Conservation (phyloP, 1,284 basidiomycete species). For the Pyrrhoderma lamaoense region DNA sequence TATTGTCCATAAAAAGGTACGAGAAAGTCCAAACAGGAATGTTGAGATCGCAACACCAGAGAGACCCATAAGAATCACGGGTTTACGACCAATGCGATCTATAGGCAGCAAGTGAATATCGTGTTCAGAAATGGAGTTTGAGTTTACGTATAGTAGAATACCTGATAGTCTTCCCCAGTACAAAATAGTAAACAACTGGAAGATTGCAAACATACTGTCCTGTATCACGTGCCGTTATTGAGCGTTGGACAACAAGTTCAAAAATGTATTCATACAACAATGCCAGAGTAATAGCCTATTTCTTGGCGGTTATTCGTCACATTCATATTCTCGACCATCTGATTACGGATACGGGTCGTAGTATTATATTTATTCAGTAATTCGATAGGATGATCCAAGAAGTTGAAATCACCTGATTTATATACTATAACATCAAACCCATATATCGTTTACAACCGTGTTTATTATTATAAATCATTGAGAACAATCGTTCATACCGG, state of each 20-base stretch:
- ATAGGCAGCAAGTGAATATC: not conserved
- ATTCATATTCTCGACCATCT: slow-evolving; percentile 25
- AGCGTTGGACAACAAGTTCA: not conserved
- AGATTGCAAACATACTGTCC: slow-evolving; percentile 26
- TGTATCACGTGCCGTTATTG: too few relatives aligned
- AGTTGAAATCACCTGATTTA: slow-evolving; percentile 20
- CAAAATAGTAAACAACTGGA: slow-evolving; percentile 25
- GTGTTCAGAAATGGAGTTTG: not conserved
- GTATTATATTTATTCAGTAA: too few relatives aligned
- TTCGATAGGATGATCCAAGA: not conserved
- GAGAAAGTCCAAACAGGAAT: slow-evolving; percentile 25
- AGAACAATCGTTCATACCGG: slow-evolving; percentile 5
- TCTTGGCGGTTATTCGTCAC: slow-evolving; percentile 23
- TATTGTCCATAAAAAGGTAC: slow-evolving; percentile 22
- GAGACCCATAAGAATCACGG: slow-evolving; percentile 27
- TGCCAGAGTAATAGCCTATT: slow-evolving; percentile 26
- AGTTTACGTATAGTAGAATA: not conserved
- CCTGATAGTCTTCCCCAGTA: slow-evolving; percentile 25
- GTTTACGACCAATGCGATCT: slow-evolving; percentile 27
- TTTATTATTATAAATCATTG: not conserved
- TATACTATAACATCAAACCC: slow-evolving; percentile 21
- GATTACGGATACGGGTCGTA: not conserved
- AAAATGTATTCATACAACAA: slow-evolving; percentile 21
- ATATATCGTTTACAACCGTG: too few relatives aligned
- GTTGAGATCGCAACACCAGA: slow-evolving; percentile 25